Base-by-base conservation (phyloP, 2,329 filamentous ascomycete species). In the Ophiostoma sp. region DNA sequence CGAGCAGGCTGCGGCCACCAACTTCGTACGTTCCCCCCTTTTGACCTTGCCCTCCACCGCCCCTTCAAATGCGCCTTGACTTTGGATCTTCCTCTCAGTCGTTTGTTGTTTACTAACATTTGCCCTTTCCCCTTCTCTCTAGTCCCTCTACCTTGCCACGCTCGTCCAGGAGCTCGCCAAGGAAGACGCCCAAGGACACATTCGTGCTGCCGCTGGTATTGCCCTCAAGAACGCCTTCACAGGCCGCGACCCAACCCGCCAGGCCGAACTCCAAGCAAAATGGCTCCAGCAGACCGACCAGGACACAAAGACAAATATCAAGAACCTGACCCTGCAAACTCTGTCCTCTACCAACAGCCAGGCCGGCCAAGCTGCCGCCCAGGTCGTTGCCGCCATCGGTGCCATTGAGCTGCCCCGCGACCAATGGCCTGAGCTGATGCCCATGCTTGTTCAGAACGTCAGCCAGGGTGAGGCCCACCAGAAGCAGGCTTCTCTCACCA, bases 201-300 rank as follows among this genome's bases (percentile, higher is more conserved):
- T 98, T 81, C 92, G 96, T 87, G 92, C 93, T 78, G 95, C 96
- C 78, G 96, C 96, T 79, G 96, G 95, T 90, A 90, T 99, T 79
- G 95, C 96, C 78, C 87, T 99, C 80, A 99, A 99, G 86, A 99
- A 99, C 88, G 93, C 96, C 80, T 98, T 99, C 86, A 94, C 93
- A 80, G 93, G 95, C 80, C 92, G 96, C 87, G 96, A 99, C 84
- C 91, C 91, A 80, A 86, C 90, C 80, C 92, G 94, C 81, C 91
- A 97, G 84, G 92, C 93, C 81, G 93, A 97, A 82, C 90, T 98
- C 74, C 96, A 98, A 85, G 88, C 90, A 80, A 94, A 97, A 91
- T 99, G 96, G 96, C 86, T 96, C 76, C 89, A 91, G 82, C 90
- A 93, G 81, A 92, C 95, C 77, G 92, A 94, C 79, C 87, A 90